Base-by-base conservation (phyloP, 1,139 yeast species). In the Zygotorulaspora mrakii region DNA sequence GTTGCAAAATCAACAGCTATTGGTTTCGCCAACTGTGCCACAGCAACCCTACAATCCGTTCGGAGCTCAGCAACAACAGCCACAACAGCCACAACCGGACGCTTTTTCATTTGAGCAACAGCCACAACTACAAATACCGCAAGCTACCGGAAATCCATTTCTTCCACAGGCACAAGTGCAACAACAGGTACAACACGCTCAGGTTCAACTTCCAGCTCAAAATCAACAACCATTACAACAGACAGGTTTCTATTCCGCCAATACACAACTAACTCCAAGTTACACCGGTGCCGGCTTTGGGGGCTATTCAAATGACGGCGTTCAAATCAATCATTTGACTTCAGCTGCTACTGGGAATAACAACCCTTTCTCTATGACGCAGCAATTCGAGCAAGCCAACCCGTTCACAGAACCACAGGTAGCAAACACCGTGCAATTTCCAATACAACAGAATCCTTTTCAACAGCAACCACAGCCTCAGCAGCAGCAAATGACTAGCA, bases 251-350 rank as follows among this genome's bases (percentile, higher is more conserved):
- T 53, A 42, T 42, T 47, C 57, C 13, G 31, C 55, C 3, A 33
- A 49, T n/a, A 34, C 48, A 9, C 41, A 46, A 10, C 38, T 58
- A 37, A 43, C 56, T 33, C 61, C 74, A 17, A 54, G 68, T 2
- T 67, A 63, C 47, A 77, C 82, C 10, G 82, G 83, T 10, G 70
- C 70, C 27, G 82, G 82, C 0, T 76, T 76, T 58, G 81, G 81
- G 9, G 79, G 79, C 2, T 73, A 72, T 53, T 37, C 47, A 5
- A 18, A 13, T 18, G 28, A 39, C 57, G 24, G 40, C 48, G 34
- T 28, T 45, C 52, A 40, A 32, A 25, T 17, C 46, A 17, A 46
- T 46, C 35, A 54, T 45, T 36, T 43, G 31, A 55, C 36, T 11
- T 53, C 49, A 13, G 26, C 37, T 7, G 40, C 37, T n/a, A 32